phyloP scores from a whole-genome alignment of 345 rosid genomes.

The Pseudoturritis turrita region DNA sequence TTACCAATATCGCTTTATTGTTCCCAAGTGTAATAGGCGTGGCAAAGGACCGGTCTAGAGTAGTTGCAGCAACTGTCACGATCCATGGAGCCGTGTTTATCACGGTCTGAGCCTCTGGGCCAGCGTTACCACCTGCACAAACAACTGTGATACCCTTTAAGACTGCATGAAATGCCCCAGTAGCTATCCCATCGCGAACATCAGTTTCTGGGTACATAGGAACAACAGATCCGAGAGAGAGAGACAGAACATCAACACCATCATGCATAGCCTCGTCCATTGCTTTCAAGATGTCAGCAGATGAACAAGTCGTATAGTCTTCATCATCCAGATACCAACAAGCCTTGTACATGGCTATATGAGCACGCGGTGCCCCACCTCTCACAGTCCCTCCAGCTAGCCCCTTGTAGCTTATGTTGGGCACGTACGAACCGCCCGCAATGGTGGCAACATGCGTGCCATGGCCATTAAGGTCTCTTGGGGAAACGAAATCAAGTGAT shows the following conservation, averaged over 20 bases:
- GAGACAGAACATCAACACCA: constrained; percentile 47
- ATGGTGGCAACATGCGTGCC: constrained; percentile 54
- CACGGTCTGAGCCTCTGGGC: constrained; percentile 40
- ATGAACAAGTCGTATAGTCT: constrained; percentile 5
- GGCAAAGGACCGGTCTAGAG: constrained; percentile 46
- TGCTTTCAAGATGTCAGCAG: constrained; percentile 47
- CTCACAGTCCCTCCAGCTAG: constrained; percentile 40
- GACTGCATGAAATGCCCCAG: constrained; percentile 47
- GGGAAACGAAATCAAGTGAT: constrained; percentile 39
- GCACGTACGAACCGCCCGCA: constrained; percentile 40
- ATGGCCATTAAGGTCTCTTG: constrained; percentile 48
- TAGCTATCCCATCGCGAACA: constrained; percentile 29
- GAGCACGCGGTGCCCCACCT: constrained; percentile 41
- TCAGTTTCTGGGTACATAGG: constrained; percentile 34
- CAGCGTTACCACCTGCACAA: constrained; percentile 35
- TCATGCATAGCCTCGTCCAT: constrained; percentile 54
- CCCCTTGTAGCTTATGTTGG: constrained; percentile 40
- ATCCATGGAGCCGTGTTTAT: constrained; percentile 50
- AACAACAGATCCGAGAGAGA: constrained; percentile 32
- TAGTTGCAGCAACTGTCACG: constrained; percentile 45
- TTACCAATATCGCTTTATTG: constrained; percentile 33
- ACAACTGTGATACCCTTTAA: constrained; percentile 38
- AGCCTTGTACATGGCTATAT: constrained; percentile 49
- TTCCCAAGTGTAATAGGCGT: constrained; percentile 36
- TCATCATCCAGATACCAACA: constrained; percentile 37